A percentile compares a stretch with the other conserved stretches of the same genome.
Conservation (phyloP, 2,329 filamentous ascomycete species). For the Fusarium vanettenii region DNA sequence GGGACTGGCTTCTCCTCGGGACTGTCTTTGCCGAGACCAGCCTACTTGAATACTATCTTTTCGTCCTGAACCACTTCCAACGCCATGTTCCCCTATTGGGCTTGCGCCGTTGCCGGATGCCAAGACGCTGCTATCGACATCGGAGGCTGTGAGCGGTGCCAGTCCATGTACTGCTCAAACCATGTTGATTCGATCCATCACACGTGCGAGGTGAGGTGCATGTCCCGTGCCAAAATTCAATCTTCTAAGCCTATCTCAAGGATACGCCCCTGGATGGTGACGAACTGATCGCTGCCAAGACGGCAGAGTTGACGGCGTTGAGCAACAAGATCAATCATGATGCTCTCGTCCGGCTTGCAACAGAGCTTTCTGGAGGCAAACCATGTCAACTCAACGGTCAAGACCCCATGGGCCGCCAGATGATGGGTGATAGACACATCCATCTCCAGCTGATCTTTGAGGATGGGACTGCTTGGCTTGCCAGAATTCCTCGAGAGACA, state of each 20-base stretch:
- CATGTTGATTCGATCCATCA: conserved; percentile 1
- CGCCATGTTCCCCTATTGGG: conserved; percentile 10
- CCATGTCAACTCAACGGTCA: conserved; percentile 17
- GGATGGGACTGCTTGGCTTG: conserved; percentile 18
- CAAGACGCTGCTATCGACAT: conserved; percentile 3
- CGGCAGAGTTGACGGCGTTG: conserved; percentile 25
- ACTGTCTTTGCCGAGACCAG: not conserved
- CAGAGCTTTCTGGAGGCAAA: conserved; percentile 25
- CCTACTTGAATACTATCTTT: not conserved
- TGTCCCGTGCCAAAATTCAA: not conserved
- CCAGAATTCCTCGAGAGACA: conserved; percentile 14
- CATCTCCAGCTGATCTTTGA: conserved; percentile 20
- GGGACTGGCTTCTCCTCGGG: not conserved
- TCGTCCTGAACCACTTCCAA: not conserved
- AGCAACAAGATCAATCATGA: conserved; percentile 26
- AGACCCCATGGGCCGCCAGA: conserved; percentile 5
- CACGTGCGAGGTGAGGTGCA: not conserved
- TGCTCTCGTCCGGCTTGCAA: conserved; percentile 25
- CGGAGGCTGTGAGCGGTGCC: conserved; percentile 11
- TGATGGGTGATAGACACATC: conserved; percentile 20
- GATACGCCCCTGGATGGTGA: conserved; percentile 29
- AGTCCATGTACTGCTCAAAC: conserved; percentile 11
- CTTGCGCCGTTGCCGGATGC: conserved; percentile 1
- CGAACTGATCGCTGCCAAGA: conserved; percentile 27
- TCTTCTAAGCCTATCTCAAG: not conserved